Evolutionary conservation across 106 monocot genomes (phyloP).

Genomic region (Triglochin maritima): DNA sequence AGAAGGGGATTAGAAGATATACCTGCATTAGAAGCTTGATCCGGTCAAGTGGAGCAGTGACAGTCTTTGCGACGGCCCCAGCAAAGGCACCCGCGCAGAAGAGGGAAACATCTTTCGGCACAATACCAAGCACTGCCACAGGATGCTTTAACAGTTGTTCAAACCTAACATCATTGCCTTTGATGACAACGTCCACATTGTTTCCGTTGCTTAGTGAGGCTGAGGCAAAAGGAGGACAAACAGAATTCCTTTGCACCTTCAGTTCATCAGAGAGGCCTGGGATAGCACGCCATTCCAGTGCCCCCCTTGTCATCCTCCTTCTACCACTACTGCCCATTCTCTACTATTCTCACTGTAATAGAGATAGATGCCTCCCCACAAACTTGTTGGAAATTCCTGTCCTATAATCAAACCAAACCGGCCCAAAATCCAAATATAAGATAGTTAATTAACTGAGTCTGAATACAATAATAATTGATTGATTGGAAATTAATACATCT

Average conservation of each 20-base stretch:
- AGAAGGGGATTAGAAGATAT: background rate
- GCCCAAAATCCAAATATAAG: too few relatives aligned
- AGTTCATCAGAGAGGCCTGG: conserved; percentile 1
- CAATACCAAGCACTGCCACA: conserved; percentile 55
- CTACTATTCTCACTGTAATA: too few relatives aligned
- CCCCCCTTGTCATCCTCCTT: background rate
- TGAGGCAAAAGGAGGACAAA: background rate
- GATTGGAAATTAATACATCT: too few relatives aligned
- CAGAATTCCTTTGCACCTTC: background rate
- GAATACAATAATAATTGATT: too few relatives aligned
- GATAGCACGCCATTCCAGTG: conserved; percentile 13
- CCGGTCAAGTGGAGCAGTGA: conserved; percentile 92
- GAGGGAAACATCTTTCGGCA: conserved; percentile 55
- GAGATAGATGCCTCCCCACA: too few relatives aligned
- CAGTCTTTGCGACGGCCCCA: conserved; percentile 69
- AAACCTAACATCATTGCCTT: background rate
- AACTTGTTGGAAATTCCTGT: too few relatives aligned
- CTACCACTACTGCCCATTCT: background rate
- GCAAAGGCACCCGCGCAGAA: conserved; percentile 72
- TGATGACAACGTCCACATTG: conserved; percentile 8
- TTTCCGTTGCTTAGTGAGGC: background rate
- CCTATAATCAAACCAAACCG: too few relatives aligned
- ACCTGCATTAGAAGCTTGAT: conserved; percentile 98
- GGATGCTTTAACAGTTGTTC: conserved; percentile 60
- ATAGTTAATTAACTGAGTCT: too few relatives aligned